Evolutionary conservation across 1,284 basidiomycete species (phyloP), one percentile per base, ranked within the genome.

Genomic region (Pseudozyma hubeiensis): DNA sequence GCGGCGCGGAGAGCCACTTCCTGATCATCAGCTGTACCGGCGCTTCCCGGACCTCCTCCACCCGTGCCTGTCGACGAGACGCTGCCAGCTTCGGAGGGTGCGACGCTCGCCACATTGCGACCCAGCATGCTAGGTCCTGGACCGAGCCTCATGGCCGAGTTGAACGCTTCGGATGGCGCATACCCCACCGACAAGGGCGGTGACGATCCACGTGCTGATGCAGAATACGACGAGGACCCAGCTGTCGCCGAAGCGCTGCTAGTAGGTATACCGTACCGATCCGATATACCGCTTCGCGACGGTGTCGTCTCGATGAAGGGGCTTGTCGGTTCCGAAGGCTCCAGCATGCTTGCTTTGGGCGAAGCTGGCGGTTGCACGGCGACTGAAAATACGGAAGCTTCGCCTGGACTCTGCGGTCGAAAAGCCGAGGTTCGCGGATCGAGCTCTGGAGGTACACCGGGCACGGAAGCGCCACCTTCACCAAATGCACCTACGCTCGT

Each of bases 291-390:
- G 33, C 56, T 59, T n/a, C 63, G 68, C 14, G 73, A 66, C 14
- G 64, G 44, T 13, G 55, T 45, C 19, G 59, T 37, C 37, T 74
- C 69, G 34, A 69, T 48, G 35, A 63, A 63, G 2, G 67, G 72
- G 39, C 61, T 72, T 24, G 64, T 46, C 5, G 65, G 73, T 39
- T 78, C 77, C 7, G 63, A 64, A 10, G 53, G 51, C 41, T 72
- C 69, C 9, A 78, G 16, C 24, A 72, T 69, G 37, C 63, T 64
- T 5, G 75, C 65, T 58, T 80, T 78, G 5, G 81, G 81, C 14
- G 81, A 80, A 11, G 72, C 81, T 19, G 79, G 79, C 6, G 81
- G 79, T 40, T 83, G 81, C 1, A 82, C 81, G 5, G 81, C 81
- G 6, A 83, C 78, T 4, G 79, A 81, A 47, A 81, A 79, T 30